Evolutionary conservation across 2,329 filamentous ascomycete species (phyloP).

Genomic region (Scleromitrula shiraiana): DNA sequence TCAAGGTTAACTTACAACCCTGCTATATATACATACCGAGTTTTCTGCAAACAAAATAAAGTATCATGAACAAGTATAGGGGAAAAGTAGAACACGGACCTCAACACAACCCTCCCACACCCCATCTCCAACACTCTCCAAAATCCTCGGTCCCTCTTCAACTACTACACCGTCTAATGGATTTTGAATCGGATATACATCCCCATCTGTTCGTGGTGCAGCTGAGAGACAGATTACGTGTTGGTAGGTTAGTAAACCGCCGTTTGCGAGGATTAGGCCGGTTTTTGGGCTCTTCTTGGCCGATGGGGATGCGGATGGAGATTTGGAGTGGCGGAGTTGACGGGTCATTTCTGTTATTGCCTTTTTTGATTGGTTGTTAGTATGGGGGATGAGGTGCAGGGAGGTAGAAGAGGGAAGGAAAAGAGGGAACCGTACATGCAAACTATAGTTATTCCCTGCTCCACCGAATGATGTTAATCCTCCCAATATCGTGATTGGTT

Average conservation of each 20-base stretch:
- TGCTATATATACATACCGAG: background rate
- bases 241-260: constrained; percentile 58
- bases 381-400: background rate
- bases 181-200: constrained; percentile 39
- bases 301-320: constrained; percentile 25
- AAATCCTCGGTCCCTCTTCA: constrained; percentile 34
- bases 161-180: constrained; percentile 37
- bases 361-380: constrained; percentile 16
- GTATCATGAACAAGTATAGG: background rate
- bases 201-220: constrained; percentile 29
- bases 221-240: constrained; percentile 51
- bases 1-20: background rate
- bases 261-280: constrained; percentile 57
- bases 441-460: constrained; percentile 63
- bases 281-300: constrained; percentile 27
- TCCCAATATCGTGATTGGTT: constrained; percentile 53
- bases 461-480: constrained; percentile 62
- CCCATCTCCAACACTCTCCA: constrained; percentile 35
- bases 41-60: background rate
- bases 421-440: constrained; percentile 45
- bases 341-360: constrained; percentile 49
- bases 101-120: constrained; percentile 42
- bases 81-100: constrained; percentile 31
- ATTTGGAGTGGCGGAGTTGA: constrained; percentile 32
- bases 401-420: constrained; percentile 1